phyloP scores from a whole-genome alignment of 2,329 filamentous ascomycete genomes.

The Talaromyces sp. region DNA sequence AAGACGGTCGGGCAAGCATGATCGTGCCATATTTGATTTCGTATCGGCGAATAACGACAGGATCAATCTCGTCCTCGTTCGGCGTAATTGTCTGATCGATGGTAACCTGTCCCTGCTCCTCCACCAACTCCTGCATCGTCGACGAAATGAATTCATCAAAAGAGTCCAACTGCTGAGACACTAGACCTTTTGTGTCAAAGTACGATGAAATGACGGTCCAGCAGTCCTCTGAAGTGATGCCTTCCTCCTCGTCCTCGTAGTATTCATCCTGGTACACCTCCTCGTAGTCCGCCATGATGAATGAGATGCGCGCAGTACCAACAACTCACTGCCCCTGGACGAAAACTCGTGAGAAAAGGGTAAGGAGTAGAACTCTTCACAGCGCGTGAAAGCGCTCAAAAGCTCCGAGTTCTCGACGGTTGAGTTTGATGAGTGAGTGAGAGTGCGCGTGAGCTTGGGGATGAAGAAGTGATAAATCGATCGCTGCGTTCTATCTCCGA shows the following conservation, averaged over 20 bases:
- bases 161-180: slow-evolving; percentile 95
- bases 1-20: slow-evolving; percentile 80
- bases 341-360: not conserved
- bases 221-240: slow-evolving; percentile 93
- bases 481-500: slow-evolving; percentile 18
- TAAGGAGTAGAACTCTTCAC: slow-evolving; percentile 4
- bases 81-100: slow-evolving; percentile 87
- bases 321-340: not conserved
- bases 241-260: slow-evolving; percentile 63
- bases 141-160: slow-evolving; percentile 95
- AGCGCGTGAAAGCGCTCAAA: slow-evolving; percentile 13
- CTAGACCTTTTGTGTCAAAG: slow-evolving; percentile 92
- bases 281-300: slow-evolving; percentile 52
- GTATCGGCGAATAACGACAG: slow-evolving; percentile 82
- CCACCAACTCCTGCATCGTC: slow-evolving; percentile 89
- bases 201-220: slow-evolving; percentile 97
- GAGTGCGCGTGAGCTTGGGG: slow-evolving; percentile 19
- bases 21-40: slow-evolving; percentile 92
- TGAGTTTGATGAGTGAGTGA: slow-evolving; percentile 23
- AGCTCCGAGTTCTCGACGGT: slow-evolving; percentile 13
- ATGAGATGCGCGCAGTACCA: slow-evolving; percentile 18
- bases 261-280: slow-evolving; percentile 65
- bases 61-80: slow-evolving; percentile 63
- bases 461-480: slow-evolving; percentile 20
- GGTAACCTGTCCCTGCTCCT: slow-evolving; percentile 86